phyloP scores from a whole-genome alignment of 192 early-diverging fungal species.

The Phlyctochytrium arcticum region DNA sequence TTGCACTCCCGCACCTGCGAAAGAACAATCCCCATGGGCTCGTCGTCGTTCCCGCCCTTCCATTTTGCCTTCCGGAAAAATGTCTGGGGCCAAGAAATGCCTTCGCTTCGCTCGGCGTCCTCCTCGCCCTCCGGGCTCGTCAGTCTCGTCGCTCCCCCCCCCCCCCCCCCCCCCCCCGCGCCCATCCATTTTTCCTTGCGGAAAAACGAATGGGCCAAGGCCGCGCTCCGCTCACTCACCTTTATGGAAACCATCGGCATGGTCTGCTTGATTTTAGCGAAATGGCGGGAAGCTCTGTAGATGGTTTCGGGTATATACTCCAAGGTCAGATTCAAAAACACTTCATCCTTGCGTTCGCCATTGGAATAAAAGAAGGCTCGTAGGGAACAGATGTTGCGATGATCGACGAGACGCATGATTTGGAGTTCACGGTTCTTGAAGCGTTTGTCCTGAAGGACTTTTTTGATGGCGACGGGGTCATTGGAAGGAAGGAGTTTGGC shows the following conservation, averaged over 20 bases:
- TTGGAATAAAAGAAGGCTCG: conserved; percentile 92
- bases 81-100: no score
- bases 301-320: conserved; percentile 97
- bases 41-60: no score
- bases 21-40: no score
- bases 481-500: conserved; percentile 76
- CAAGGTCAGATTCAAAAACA: conserved; percentile 92
- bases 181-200: no score
- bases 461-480: conserved; percentile 94
- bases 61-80: no score
- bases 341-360: conserved; percentile 92
- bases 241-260: conserved; percentile 96
- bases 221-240: conserved; percentile 17
- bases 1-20: no score
- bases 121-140: no score
- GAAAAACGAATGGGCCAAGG: neutral
- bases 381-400: conserved; percentile 90
- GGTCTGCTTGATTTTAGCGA: conserved; percentile 83
- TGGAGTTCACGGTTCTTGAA: conserved; percentile 94
- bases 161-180: no score
- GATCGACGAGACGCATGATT: conserved; percentile 87
- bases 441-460: conserved; percentile 96
- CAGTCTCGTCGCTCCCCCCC: no score
- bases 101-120: no score
- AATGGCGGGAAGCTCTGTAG: conserved; percentile 87